A percentile compares a stretch with the other conserved stretches of the same genome.
phyloP scores from a whole-genome alignment of 2,329 filamentous ascomycete genomes.

The Harringtonia lauricola region DNA sequence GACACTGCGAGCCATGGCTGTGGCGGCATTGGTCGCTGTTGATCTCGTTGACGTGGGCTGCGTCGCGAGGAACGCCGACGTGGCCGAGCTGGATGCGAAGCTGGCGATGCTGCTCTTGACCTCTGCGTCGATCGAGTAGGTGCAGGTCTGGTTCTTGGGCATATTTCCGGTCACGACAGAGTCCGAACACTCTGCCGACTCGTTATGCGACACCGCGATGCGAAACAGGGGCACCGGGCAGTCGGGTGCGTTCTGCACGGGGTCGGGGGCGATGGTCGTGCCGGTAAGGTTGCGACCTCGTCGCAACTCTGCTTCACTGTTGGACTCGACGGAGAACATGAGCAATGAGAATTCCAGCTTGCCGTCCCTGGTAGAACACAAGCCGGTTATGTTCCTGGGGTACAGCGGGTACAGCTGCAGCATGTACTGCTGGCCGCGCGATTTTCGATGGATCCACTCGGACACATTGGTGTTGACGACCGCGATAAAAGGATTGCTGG shows the following conservation, averaged over 20 bases:
- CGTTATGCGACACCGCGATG: too few species aligned
- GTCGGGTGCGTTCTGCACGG: neutral
- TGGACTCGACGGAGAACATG: slow-evolving; percentile 2
- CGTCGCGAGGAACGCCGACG: neutral
- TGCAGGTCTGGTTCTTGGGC: too few species aligned
- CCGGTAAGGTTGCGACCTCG: neutral
- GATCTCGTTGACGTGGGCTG: neutral
- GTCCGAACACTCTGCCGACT: too few species aligned
- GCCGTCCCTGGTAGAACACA: neutral
- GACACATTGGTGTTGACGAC: slow-evolving; percentile 3
- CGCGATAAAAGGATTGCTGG: neutral
- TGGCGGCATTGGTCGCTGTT: neutral
- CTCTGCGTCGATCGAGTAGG: neutral
- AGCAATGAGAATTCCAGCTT: too few species aligned
- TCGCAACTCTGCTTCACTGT: neutral
- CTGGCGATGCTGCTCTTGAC: slow-evolving; percentile 1
- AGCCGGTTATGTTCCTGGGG: neutral
- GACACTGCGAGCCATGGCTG: neutral
- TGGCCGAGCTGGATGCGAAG: slow-evolving; percentile 3
- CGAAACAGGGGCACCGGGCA: neutral
- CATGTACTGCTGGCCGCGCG: neutral
- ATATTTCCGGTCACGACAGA: too few species aligned
- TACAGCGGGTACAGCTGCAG: neutral
- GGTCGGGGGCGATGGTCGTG: neutral
- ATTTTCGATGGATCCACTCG: neutral